Evolutionary conservation across 345 rosid genomes (phyloP), one percentile per base, ranked within the genome.

Genomic region (Pistacia atlantica): DNA sequence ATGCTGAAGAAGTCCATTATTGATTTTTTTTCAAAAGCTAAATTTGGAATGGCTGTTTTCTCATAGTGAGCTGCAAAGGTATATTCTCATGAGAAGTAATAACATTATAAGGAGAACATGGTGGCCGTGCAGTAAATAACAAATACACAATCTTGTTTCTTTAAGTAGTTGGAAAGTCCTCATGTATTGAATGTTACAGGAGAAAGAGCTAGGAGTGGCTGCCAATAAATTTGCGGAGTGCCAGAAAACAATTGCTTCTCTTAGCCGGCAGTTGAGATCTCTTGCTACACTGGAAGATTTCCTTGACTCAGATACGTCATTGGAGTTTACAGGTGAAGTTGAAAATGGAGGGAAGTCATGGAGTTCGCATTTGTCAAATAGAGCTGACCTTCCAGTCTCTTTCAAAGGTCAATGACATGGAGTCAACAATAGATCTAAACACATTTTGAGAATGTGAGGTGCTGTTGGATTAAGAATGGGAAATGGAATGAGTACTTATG

Each of bases 211-310:
- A 65, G 88, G 88, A 49, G 73, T 77, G 45, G 93, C 97, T 72
- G 92, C 97, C 52, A 80, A 82, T 60, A 89, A 86, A 82, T 83
- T 90, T 64, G 92, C 93, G 7, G 97, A 92, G 67, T 95, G 98
- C 87, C 95, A 95, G 80, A 92, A 85, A 77, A 95, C 98, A 38
- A 92, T 95, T 38, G 84, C 93, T 51, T 91, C 97, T 48, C 88
- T 95, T 5, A 86, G 92, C 8, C 87, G 55, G 81, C 84, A 85
- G 79, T 80, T 95, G 80, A 86, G 85, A 61, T 88, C 91, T 65
- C 95, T 92, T 2, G 89, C 91, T 37, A 63, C 89, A 14, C 61
- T 89, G 51, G 95, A 92, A 4, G 93, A 92, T 78, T 82, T 89
- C 75, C 74, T 88, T 5, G 91, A 88, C 65, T 70, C 85, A 4